phyloP scores from a whole-genome alignment of 1,139 yeast species.

The Candida sanyaensis region DNA sequence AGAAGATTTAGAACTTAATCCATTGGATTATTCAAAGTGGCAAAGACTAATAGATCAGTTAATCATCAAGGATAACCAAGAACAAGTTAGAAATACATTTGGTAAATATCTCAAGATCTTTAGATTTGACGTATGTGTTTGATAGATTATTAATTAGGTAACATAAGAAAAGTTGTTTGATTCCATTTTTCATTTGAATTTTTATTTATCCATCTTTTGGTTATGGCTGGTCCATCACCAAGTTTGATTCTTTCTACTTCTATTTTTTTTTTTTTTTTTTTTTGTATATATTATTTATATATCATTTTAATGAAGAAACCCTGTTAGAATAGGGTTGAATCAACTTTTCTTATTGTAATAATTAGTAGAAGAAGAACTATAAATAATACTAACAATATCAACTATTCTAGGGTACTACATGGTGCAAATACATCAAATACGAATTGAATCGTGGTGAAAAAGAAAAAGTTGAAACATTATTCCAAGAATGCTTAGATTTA shows the following conservation, averaged over 20 bases:
- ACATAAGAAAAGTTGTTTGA: background rate
- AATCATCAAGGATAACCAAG: constrained; percentile 60
- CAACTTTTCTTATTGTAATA: constrained; percentile 1
- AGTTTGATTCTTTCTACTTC: background rate
- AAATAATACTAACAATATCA: constrained; percentile 12
- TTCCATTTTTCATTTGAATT: background rate
- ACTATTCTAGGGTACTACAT: constrained; percentile 51
- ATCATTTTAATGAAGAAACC: constrained; percentile 3
- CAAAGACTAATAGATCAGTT: constrained; percentile 54
- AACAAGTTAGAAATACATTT: constrained; percentile 60
- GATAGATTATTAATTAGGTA: background rate
- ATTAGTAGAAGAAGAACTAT: background rate
- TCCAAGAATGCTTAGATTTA: constrained; percentile 59
- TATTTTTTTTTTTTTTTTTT: too few relatives aligned
- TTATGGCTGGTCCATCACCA: background rate
- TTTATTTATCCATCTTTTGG: background rate
- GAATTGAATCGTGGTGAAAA: constrained; percentile 73
- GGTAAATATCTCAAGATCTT: constrained; percentile 64
- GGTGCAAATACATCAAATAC: constrained; percentile 73
- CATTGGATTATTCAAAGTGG: constrained; percentile 61
- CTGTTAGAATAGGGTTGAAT: background rate
- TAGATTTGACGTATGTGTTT: constrained; percentile 49
- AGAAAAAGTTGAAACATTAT: constrained; percentile 63
- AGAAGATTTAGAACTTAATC: constrained; percentile 58
- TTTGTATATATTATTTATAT: constrained; percentile 2